phyloP scores from a whole-genome alignment of 163 green algal species.

The Scenedesmus sp. region DNA sequence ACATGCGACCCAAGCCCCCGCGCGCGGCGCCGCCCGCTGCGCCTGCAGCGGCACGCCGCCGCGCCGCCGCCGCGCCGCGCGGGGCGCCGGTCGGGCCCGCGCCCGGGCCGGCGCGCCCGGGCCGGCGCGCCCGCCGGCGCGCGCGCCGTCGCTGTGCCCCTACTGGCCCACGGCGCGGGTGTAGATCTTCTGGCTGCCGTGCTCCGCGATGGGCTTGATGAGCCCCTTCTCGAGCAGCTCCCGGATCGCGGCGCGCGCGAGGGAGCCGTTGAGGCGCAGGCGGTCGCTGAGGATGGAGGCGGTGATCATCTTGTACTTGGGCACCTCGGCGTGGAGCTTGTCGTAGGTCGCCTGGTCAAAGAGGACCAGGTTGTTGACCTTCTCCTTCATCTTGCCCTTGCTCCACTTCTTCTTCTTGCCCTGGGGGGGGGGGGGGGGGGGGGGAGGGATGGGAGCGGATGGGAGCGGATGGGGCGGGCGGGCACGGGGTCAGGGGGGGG shows the following conservation, averaged over 20 bases:
- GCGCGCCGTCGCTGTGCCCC: too few species aligned
- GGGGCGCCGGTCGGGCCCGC: too few species aligned
- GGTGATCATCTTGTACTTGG: conserved; percentile 99
- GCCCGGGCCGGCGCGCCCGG: too few species aligned
- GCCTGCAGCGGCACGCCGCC: too few species aligned
- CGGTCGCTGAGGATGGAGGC: conserved; percentile 94
- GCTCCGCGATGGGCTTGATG: conserved; percentile 89
- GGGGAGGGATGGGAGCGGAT: neutral
- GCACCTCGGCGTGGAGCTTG: conserved; percentile 97
- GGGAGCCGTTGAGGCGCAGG: conserved; percentile 77
- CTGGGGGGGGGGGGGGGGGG: neutral
- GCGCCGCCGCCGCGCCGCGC: too few species aligned
- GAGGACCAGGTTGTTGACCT: conserved; percentile 98
- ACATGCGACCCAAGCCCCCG: too few species aligned
- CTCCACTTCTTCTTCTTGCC: conserved; percentile 92
- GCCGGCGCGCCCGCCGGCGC: too few species aligned
- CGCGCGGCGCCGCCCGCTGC: too few species aligned
- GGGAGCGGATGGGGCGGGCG: neutral
- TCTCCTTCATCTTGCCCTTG: conserved; percentile 99
- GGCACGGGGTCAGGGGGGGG: neutral
- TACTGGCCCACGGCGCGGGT: conserved; percentile 80
- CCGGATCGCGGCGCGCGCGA: conserved; percentile 92
- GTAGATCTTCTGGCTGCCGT: conserved; percentile 93
- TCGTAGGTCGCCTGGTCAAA: conserved; percentile 98
- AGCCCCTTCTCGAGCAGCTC: conserved; percentile 86